phyloP scores from a whole-genome alignment of 148 eudicot species.

The Fagopyrum tataricum region DNA sequence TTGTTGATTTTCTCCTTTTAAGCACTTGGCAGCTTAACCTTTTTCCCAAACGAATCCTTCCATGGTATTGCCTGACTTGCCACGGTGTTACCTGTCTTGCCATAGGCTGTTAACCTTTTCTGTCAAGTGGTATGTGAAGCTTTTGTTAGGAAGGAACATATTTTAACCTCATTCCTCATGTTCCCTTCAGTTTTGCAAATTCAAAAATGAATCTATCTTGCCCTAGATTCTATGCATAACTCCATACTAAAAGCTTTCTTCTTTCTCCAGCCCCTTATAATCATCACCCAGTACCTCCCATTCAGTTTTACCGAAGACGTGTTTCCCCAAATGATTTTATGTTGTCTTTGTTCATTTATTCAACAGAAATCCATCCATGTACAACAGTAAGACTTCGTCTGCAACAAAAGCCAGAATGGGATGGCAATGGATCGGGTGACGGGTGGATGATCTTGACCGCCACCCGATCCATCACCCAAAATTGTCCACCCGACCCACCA shows the following conservation, averaged over 20 bases:
- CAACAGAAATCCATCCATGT: not conserved
- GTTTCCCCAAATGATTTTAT: not conserved
- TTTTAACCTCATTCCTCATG: not conserved
- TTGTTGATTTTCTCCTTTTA: no score
- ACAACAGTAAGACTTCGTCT: not conserved
- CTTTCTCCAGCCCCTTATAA: not conserved
- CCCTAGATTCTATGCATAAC: not conserved
- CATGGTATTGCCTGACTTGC: no score
- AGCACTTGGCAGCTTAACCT: no score
- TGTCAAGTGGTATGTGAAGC: not conserved
- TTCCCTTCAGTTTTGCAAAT: not conserved
- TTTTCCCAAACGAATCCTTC: no score
- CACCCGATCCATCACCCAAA: no score
- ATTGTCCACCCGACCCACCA: no score
- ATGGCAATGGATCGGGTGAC: no score
- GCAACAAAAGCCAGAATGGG: not conserved
- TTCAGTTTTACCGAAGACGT: not conserved
- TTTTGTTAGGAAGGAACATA: not conserved
- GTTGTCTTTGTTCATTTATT: not conserved
- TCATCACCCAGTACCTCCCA: not conserved
- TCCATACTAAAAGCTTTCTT: not conserved
- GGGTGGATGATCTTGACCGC: no score
- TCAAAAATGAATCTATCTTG: not conserved
- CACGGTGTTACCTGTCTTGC: no score
- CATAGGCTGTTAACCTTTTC: not conserved